Evolutionary conservation across 78 protist genomes (phyloP).

Genomic region (Dictyostelium brefeldianum): DNA sequence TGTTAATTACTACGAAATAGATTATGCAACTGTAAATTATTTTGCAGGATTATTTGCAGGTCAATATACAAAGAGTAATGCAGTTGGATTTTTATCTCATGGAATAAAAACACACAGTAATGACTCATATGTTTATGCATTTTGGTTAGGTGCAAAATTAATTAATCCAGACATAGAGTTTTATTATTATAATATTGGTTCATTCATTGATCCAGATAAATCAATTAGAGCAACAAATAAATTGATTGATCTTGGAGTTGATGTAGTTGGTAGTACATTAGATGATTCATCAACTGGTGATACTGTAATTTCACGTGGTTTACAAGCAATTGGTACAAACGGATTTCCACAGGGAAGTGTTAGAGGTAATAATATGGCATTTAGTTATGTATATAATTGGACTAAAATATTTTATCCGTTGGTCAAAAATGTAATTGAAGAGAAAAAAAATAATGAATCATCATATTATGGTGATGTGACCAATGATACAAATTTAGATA

Average conservation of each 20-base stretch:
- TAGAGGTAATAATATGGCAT: constrained; percentile 11
- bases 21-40: constrained; percentile 8
- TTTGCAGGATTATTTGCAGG: constrained; percentile 40
- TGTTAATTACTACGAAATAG: too few relatives aligned
- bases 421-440: neutral
- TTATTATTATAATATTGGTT: constrained; percentile 30
- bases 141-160: constrained; percentile 1
- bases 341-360: constrained; percentile 33
- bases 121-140: constrained; percentile 1
- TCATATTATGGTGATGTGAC: neutral
- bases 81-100: neutral
- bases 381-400: constrained; percentile 40
- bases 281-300: constrained; percentile 22
- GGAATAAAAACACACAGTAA: neutral
- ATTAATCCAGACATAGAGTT: neutral
- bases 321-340: constrained; percentile 41
- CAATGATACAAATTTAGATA: neutral
- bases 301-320: neutral
- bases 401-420: neutral
- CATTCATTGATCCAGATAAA: neutral
- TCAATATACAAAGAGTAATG: neutral
- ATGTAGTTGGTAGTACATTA: constrained; percentile 8
- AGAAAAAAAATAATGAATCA: too few relatives aligned
- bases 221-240: constrained; percentile 31
- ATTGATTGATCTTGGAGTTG: neutral